These are phyloP conservation scores for Xylaria sp. DNA, from an alignment of 2,329 filamentous ascomycete species.

Conservation along the genomic window DNA sequence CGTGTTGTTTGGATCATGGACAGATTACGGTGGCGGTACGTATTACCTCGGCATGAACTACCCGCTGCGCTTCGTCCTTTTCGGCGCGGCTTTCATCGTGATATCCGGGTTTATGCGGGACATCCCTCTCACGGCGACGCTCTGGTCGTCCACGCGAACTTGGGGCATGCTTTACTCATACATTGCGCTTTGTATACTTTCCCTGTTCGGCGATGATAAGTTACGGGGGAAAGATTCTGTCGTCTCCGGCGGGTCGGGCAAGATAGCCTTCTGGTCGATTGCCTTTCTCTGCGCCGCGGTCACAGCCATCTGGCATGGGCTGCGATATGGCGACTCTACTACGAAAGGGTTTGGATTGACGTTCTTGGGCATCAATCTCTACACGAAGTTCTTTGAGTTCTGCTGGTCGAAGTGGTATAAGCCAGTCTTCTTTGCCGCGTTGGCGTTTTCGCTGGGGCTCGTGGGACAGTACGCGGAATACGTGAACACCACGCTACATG, in stretches of 20 bases:
- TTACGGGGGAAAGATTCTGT: not conserved
- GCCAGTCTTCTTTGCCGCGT: conserved; percentile 28
- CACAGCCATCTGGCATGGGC: conserved; percentile 11
- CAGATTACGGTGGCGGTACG: not conserved
- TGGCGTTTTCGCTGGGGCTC: conserved; percentile 29
- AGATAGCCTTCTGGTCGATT: conserved; percentile 19
- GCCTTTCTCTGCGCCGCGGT: conserved; percentile 28
- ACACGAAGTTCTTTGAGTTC: conserved; percentile 32
- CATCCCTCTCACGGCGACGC: conserved; percentile 5
- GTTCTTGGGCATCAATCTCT: conserved; percentile 36
- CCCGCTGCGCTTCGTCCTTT: conserved; percentile 22
- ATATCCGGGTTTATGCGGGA: conserved; percentile 29
- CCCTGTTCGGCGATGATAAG: conserved; percentile 12
- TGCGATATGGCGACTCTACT: not conserved
- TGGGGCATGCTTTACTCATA: conserved; percentile 38
- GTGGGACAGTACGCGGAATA: conserved; percentile 35
- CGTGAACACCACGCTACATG: conserved; percentile 17
- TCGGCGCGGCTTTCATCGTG: conserved; percentile 25
- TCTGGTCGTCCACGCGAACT: conserved; percentile 31
- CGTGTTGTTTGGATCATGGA: conserved; percentile 22
- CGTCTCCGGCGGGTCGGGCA: not conserved
- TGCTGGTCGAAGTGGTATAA: conserved; percentile 31
- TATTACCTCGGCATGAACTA: conserved; percentile 18
- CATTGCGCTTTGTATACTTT: conserved; percentile 33
- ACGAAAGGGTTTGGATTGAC: conserved; percentile 31